Base-by-base conservation (phyloP, 2,329 filamentous ascomycete species). In the Aspergillus caelatus region DNA sequence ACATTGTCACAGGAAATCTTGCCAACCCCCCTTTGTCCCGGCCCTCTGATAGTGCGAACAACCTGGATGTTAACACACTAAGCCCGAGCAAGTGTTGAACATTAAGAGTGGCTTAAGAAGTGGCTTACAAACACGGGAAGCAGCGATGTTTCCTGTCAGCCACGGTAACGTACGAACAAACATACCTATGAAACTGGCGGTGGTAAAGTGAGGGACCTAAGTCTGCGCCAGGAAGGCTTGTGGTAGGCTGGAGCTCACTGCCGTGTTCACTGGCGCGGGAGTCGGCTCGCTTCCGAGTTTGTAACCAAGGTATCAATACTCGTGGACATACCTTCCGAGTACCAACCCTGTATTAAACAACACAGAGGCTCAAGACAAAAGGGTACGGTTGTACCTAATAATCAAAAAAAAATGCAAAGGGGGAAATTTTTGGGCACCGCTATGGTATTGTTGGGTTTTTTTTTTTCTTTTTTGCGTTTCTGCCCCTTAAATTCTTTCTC, bases 201-300 rank as follows among this genome's bases (percentile, higher is more conserved):
- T 60, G 43, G 60, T 59, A 62, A 55, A 48, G 43, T 46, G 62
- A 63, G 54, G 56, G 53, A 57, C 41, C 61, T 53, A 63, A 46
- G 39, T 21, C 30, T 30, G 43, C 28, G 39, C 7, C 41, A 58
- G 48, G 53, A 32, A 41, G 48, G 45, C 28, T 30, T 46, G 66
- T 68, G 66, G 66, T 68, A 68, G 66, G 66, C 64, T 66, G 66
- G 66, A 66, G 65, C 16, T 58, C 36, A 66, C n/a, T 63, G 64
- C 66, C 66, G 66, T 53, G 39, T 30, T 58, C 58, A 57, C 54
- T 61, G 60, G 58, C 53, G 62, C 58, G 54, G 58, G 55, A 57
- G 54, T 64, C 58, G 54, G 62, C 58, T 58, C 58, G 53, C 54
- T 55, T 55, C 52, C 52, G 32, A 55, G 32, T 34, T 54, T 55